Base-by-base conservation (phyloP, 2,329 filamentous ascomycete species). In the Cephalotrichum gorgonifer region DNA sequence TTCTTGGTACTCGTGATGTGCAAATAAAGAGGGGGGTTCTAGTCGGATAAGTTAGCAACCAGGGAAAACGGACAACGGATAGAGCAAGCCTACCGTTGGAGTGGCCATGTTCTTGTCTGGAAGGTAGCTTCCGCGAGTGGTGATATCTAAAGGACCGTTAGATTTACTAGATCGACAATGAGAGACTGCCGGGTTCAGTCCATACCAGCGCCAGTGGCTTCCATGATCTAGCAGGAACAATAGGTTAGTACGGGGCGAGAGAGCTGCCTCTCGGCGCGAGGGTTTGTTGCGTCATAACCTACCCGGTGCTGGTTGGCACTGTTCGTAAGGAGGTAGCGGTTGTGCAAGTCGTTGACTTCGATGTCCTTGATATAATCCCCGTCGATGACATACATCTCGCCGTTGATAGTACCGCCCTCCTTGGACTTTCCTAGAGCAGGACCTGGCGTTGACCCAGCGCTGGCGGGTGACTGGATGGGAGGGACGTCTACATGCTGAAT, bases 191-290 rank as follows among this genome's bases (percentile, higher is more conserved):
- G 7, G 35, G 17, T 39, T 4, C 11, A 20, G 44, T 50, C 71
- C 90, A 83, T 98, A 98, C 93, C 93, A 78, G 93, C 91, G 79
- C 93, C 93, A 83, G 91, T 97, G 63, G 96, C 88, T 75, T 96
- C 91, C 85, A 95, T 95, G 63, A 98, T 98, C 93, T 98, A 90
- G 62, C 25, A 23, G 27, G 23, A 17, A 39, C 8, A 9, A 22
- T 22, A 33, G 8, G 35, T 39, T 39, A 39, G 35, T 20, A 22
- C n/a, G 22, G 30, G 30, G n/a, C n/a, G n/a, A 11, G 22, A 22
- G 17, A 22, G 6, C n/a, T 9, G 22, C 17, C 12, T 38, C 7
- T 20, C 17, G 28, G 15, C 6, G 28, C 20, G 3, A 46, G 43
- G 5, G 43, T 20, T 25, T 46, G 26, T 35, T 20, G 22, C 15